Conservation (phyloP, 371 early-diverging fungal species). For the Syncephalastrum sp. region DNA sequence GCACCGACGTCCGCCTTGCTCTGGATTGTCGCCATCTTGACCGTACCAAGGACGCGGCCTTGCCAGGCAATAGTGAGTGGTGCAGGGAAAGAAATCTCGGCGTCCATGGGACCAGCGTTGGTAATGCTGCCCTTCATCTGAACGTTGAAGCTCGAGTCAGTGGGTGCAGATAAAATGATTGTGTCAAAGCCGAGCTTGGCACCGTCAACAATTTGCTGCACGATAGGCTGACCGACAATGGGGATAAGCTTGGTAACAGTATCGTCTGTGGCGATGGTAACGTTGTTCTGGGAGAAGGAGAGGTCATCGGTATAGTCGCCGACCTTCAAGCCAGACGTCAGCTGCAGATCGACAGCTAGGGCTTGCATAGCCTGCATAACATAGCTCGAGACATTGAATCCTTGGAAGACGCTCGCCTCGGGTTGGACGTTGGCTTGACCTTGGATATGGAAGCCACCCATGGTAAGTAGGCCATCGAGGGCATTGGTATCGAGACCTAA, state of each 20-base stretch:
- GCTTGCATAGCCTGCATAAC: constrained; percentile 53
- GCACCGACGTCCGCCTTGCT: constrained; percentile 42
- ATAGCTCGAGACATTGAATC: constrained; percentile 51
- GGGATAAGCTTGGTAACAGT: constrained; percentile 51
- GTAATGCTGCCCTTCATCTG: constrained; percentile 56
- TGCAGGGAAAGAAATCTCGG: constrained; percentile 55
- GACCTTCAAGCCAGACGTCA: constrained; percentile 48
- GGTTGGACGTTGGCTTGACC: constrained; percentile 37
- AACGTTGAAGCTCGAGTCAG: constrained; percentile 50
- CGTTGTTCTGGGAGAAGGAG: constrained; percentile 47
- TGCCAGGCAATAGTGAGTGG: constrained; percentile 53
- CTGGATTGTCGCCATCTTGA: constrained; percentile 41
- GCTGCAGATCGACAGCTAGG: constrained; percentile 50
- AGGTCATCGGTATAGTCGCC: constrained; percentile 52
- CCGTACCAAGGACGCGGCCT: constrained; percentile 48
- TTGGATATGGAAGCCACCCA: constrained; percentile 46
- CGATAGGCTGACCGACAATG: constrained; percentile 59
- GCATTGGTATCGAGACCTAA: constrained; percentile 34
- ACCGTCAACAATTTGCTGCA: constrained; percentile 54
- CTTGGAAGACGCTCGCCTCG: constrained; percentile 38
- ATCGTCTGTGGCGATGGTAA: constrained; percentile 45
- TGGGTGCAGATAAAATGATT: constrained; percentile 48
- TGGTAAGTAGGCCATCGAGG: constrained; percentile 47
- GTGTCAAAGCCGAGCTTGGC: constrained; percentile 50
- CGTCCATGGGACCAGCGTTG: constrained; percentile 63